Percentiles rank a stretch among this genome's conserved stretches.
Evolutionary conservation across 805 yeast genomes (phyloP).

Genomic region (Yarrowia hollandica): DNA sequence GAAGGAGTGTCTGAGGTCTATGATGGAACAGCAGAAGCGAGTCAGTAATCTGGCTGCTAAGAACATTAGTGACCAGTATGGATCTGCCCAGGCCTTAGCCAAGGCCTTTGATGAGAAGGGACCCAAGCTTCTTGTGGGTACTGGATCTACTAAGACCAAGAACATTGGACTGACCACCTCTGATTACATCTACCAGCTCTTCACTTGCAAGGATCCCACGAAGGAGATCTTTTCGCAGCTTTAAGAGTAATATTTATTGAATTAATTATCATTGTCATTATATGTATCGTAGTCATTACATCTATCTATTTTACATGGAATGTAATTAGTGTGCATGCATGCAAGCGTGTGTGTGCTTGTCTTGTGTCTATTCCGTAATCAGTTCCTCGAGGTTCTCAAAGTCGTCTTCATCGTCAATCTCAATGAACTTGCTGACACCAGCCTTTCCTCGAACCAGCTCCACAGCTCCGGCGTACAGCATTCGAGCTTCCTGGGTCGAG

Average conservation of each 20-base stretch:
- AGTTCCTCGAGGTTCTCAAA: conserved; percentile 55
- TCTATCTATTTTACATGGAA: conserved; percentile 19
- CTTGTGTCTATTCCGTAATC: conserved; percentile 17
- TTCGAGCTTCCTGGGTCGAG: conserved; percentile 74
- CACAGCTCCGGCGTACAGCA: conserved; percentile 90
- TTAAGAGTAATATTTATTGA: background rate
- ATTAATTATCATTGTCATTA: background rate
- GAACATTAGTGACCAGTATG: conserved; percentile 3
- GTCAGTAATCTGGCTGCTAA: conserved; percentile 1
- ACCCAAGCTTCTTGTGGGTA: conserved; percentile 6
- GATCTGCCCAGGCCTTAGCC: background rate
- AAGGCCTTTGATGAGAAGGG: conserved; percentile 12
- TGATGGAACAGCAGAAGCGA: conserved; percentile 24
- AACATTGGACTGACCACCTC: background rate
- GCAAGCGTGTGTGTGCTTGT: too few species aligned
- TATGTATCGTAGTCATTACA: conserved; percentile 14
- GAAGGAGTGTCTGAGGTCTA: conserved; percentile 10
- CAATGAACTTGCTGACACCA: conserved; percentile 67
- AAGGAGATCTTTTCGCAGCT: conserved; percentile 11
- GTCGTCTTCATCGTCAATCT: conserved; percentile 68
- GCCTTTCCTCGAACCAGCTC: conserved; percentile 76
- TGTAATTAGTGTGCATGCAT: background rate
- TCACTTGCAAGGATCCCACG: conserved; percentile 15
- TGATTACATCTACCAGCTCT: conserved; percentile 11
- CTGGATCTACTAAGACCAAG: background rate